These are phyloP conservation scores for Sequoiadendron giganteum DNA, from an alignment of 75 land plant genomes.

Conservation along the genomic window DNA sequence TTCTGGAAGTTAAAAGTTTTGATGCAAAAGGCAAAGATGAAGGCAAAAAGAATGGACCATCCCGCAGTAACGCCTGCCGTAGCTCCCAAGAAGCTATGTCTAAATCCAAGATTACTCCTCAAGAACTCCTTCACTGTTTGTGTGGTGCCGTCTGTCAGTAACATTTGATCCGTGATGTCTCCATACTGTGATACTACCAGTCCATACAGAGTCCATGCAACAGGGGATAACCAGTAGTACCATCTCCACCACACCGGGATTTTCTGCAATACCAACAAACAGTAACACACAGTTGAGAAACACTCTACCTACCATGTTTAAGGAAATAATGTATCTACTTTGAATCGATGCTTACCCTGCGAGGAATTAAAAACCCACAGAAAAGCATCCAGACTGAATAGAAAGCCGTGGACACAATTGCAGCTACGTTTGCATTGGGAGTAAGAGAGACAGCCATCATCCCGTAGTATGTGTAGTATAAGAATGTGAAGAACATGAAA, in stretches of 20 bases:
- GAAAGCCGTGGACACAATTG: slow-evolving; percentile 67
- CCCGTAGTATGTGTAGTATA: slow-evolving; percentile 52
- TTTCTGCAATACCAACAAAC: slow-evolving; percentile 34
- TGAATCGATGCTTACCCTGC: slow-evolving; percentile 19
- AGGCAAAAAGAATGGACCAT: slow-evolving; percentile 46
- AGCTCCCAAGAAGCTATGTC: slow-evolving; percentile 44
- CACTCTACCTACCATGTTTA: neutral
- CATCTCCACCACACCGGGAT: slow-evolving; percentile 86
- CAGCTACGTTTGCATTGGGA: slow-evolving; percentile 40
- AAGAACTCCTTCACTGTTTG: slow-evolving; percentile 22
- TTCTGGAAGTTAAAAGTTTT: slow-evolving; percentile 68
- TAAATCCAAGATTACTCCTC: slow-evolving; percentile 56
- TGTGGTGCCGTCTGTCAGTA: slow-evolving; percentile 6
- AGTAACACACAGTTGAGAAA: neutral
- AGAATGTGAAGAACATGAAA: slow-evolving; percentile 40
- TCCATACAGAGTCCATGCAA: slow-evolving; percentile 74
- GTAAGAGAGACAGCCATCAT: slow-evolving; percentile 49
- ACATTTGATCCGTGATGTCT: slow-evolving; percentile 18
- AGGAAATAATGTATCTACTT: neutral
- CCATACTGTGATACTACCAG: slow-evolving; percentile 65
- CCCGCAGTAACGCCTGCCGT: slow-evolving; percentile 45
- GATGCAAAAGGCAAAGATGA: slow-evolving; percentile 60
- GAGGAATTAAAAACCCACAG: slow-evolving; percentile 44
- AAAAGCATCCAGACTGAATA: slow-evolving; percentile 41
- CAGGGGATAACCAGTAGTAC: slow-evolving; percentile 75